Evolutionary conservation across 2,329 filamentous ascomycete species (phyloP).

Genomic region (Teratosphaeria zuluensis): DNA sequence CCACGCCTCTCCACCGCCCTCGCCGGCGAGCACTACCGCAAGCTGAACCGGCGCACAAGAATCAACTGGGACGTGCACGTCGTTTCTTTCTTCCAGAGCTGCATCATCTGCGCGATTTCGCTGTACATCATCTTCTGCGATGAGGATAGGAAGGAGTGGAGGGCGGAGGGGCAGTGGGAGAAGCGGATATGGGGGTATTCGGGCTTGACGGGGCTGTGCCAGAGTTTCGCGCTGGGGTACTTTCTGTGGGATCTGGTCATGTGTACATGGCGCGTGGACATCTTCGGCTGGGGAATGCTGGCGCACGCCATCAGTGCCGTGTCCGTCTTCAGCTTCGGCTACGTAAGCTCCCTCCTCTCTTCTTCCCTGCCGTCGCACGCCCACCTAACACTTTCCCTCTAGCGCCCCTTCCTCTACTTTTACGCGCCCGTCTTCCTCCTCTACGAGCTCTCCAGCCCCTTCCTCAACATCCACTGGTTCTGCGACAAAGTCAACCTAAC

Average conservation of each 20-base stretch:
- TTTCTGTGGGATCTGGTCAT: conserved; percentile 75
- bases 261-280: conserved; percentile 55
- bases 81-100: conserved; percentile 70
- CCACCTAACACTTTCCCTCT: neutral
- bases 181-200: conserved; percentile 66
- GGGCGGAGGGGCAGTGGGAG: conserved; percentile 49
- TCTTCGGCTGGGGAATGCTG: conserved; percentile 68
- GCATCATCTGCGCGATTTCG: conserved; percentile 61
- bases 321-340: conserved; percentile 66
- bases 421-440: conserved; percentile 74
- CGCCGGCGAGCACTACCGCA: conserved; percentile 54
- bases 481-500: conserved; percentile 79
- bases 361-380: neutral
- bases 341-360: conserved; percentile 48
- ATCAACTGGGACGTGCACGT: conserved; percentile 82
- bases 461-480: conserved; percentile 87
- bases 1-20: conserved; percentile 55
- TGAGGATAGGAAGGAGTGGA: conserved; percentile 48
- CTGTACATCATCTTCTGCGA: conserved; percentile 63
- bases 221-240: conserved; percentile 69
- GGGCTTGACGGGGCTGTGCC: conserved; percentile 60
- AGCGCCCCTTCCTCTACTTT: conserved; percentile 79
- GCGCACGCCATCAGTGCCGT: conserved; percentile 68
- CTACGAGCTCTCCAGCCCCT: conserved; percentile 77
- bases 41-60: conserved; percentile 52